phyloP scores from a whole-genome alignment of 2,329 filamentous ascomycete species.

The Neopestalotiopsis clavispora region DNA sequence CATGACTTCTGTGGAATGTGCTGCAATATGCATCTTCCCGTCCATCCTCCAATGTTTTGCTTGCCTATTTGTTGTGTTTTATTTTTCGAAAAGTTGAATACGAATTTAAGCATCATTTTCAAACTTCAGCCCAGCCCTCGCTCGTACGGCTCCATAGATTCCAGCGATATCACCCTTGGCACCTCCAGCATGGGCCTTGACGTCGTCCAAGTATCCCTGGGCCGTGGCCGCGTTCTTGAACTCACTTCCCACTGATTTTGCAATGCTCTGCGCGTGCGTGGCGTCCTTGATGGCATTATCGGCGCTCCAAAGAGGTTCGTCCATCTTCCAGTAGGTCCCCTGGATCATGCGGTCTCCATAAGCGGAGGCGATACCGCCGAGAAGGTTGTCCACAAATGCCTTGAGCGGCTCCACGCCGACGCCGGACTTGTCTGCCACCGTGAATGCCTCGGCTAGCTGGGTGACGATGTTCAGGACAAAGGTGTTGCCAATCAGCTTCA shows the following conservation, averaged over 20 bases:
- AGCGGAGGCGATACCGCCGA: constrained; percentile 75
- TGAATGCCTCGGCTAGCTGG: constrained; percentile 77
- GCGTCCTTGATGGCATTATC: constrained; percentile 85
- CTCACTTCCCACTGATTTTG: constrained; percentile 63
- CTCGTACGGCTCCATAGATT: constrained; percentile 80
- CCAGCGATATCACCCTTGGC: constrained; percentile 78
- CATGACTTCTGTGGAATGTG: background rate
- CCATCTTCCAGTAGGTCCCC: constrained; percentile 77
- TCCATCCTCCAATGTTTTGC: too few relatives aligned
- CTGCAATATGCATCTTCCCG: constrained; percentile 6
- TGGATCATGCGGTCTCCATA: constrained; percentile 77
- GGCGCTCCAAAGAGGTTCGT: constrained; percentile 82
- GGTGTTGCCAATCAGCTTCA: constrained; percentile 87
- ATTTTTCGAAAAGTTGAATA: too few relatives aligned
- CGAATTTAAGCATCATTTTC: constrained; percentile 57
- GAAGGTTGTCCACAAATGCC: constrained; percentile 72
- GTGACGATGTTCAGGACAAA: constrained; percentile 86
- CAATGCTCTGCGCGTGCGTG: constrained; percentile 73
- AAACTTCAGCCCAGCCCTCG: constrained; percentile 76
- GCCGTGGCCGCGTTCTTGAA: constrained; percentile 70
- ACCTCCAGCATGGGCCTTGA: constrained; percentile 70
- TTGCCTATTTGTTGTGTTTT: too few relatives aligned
- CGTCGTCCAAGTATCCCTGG: constrained; percentile 69
- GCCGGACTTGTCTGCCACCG: constrained; percentile 80
- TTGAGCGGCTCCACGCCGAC: constrained; percentile 74